Base-by-base conservation (phyloP, 352 stramenopile species). In the Globisporangium barbulae region DNA sequence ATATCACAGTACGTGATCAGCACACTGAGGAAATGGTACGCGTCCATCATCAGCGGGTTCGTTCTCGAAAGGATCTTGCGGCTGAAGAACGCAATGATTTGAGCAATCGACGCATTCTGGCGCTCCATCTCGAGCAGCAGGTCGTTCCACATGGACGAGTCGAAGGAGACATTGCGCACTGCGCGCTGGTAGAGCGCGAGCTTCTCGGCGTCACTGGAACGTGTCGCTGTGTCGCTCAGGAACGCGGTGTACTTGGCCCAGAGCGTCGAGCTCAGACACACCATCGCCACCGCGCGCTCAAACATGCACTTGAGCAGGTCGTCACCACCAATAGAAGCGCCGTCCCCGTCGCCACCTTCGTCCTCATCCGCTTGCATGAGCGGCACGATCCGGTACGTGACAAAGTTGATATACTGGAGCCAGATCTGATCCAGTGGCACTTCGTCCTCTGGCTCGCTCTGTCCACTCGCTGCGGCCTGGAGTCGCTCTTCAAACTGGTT, bases 351-450 rank as follows among this genome's bases (percentile, higher is more conserved):
- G 7, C 22, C 44, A 10, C n/a, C 17, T n/a, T n/a, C 13, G 13
- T 53, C 37, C 7, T 48, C 33, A 1, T 33, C 59, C 48, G 22
- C 45, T 39, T 49, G 15, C 28, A 86, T 55, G 53, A 88, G 59
- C 28, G 81, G 72, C 19, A 66, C 62, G 17, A 91, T 58, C 3
- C 77, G 78, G 30, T 78, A 76, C 63, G 75, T 77, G 25, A 83
- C 69, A 61, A 88, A 90, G 59, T 88, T 82, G 58, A 93, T 57
- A 49, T 92, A 93, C 64, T 84, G 72, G 21, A 70, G 54, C 81
- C 81, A 92, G 17, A 75, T 59, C 10, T 68, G 49, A 42, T 77
- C 65, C 5, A 71, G 45, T 31, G 79, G 30, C 19, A 56, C 58
- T 41, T 60, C 64, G 1, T 33, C 62, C 44, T 39, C 41, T 21